These are phyloP conservation scores for Aquilaria yunnanensis DNA, from an alignment of 345 rosid genomes.

Conservation along the genomic window DNA sequence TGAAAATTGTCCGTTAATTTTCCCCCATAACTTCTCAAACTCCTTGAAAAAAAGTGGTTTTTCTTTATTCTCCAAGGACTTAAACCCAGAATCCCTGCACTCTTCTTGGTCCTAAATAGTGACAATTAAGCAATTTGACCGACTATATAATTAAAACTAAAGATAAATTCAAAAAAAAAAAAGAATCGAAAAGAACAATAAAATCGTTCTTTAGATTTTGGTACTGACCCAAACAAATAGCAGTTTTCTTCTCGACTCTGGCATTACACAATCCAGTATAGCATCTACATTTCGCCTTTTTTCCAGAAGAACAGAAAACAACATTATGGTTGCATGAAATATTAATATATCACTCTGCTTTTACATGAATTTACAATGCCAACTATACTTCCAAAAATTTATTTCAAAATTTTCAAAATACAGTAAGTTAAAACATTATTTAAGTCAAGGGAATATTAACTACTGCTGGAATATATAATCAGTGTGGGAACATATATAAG, in stretches of 20 bases:
- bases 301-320: too few species aligned
- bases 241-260: constrained; percentile 17
- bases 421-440: background rate
- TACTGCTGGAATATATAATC: background rate
- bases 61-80: constrained; percentile 13
- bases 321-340: too few species aligned
- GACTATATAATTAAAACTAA: too few species aligned
- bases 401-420: background rate
- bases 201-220: too few species aligned
- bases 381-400: too few species aligned
- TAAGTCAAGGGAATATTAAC: background rate
- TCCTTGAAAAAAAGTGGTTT: constrained; percentile 40
- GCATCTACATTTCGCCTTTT: constrained; percentile 15
- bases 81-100: constrained; percentile 26
- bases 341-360: too few species aligned
- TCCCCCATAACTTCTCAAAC: constrained; percentile 24
- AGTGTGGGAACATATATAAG: too few species aligned
- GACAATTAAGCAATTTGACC: too few species aligned
- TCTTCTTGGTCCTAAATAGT: constrained; percentile 26
- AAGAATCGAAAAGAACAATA: too few species aligned
- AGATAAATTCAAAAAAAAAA: too few species aligned
- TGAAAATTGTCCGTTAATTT: background rate
- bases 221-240: constrained; percentile 29
- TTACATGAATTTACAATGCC: too few species aligned
- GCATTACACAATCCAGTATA: constrained; percentile 18